phyloP scores from a whole-genome alignment of 2,329 filamentous ascomycete genomes.

The Reticulascus tulasneorum region DNA sequence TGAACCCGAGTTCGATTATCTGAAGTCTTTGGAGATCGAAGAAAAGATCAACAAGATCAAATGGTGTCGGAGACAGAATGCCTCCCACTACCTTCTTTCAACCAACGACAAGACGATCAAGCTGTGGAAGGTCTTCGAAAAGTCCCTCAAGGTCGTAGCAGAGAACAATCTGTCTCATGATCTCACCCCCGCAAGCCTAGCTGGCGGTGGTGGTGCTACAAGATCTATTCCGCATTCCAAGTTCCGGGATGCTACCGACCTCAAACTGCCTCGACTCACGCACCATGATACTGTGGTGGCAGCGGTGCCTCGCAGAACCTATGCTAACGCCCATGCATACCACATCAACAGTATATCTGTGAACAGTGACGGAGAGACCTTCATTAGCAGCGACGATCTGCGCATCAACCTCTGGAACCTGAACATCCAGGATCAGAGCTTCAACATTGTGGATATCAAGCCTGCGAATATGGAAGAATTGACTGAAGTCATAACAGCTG shows the following conservation, averaged over 20 bases:
- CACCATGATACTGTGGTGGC: slow-evolving; percentile 98
- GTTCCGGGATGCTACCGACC: slow-evolving; percentile 75
- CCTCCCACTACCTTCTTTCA: slow-evolving; percentile 94
- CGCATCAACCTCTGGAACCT: slow-evolving; percentile 98
- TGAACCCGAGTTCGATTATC: slow-evolving; percentile 98
- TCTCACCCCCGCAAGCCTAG: slow-evolving; percentile 70
- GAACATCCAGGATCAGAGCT: slow-evolving; percentile 98
- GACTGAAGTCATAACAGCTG: slow-evolving; percentile 96
- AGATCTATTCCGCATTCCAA: slow-evolving; percentile 66
- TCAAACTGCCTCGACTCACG: slow-evolving; percentile 93
- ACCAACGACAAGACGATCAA: slow-evolving; percentile 99
- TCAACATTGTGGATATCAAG: slow-evolving; percentile 99
- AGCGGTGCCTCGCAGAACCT: slow-evolving; percentile 90
- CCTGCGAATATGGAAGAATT: slow-evolving; percentile 99
- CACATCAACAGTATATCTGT: slow-evolving; percentile 99
- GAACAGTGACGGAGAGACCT: slow-evolving; percentile 98
- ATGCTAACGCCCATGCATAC: slow-evolving; percentile 97
- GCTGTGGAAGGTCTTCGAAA: slow-evolving; percentile 99
- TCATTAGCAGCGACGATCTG: slow-evolving; percentile 97
- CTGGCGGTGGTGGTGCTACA: slow-evolving; percentile 73
- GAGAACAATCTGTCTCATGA: slow-evolving; percentile 98
- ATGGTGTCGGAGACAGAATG: slow-evolving; percentile 97
- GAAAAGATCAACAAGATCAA: slow-evolving; percentile 99
- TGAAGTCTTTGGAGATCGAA: slow-evolving; percentile 98
- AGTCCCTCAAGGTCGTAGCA: slow-evolving; percentile 96